Evolutionary conservation across 306 rosid species (phyloP), one percentile per base, ranked within the genome.

Genomic region (Cicer judaicum): DNA sequence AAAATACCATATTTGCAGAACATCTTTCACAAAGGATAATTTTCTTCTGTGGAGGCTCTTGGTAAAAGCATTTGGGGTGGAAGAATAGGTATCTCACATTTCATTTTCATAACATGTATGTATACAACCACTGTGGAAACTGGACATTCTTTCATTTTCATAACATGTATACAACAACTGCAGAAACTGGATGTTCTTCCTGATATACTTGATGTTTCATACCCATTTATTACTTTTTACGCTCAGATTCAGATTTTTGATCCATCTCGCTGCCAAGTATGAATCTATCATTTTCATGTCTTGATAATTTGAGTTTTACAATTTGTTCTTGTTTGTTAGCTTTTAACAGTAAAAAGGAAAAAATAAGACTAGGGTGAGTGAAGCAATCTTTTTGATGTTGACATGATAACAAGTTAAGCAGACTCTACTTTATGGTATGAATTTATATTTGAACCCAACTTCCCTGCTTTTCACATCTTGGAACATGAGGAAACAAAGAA

Each of bases 261-360:
- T 57, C 64, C 66, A 65, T 55, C 55, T 65, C 65, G 43, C 74
- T 48, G 63, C 64, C 64, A 12, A 18, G 63, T 54, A 64, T 55
- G 42, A 72, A 64, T 24, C 41, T 52, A 71, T 71, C 78, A 41
- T 11, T 78, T 79, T 64, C 41, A 15, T 44, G 40, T 70, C 52
- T 16, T 38, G 75, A 39, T 43, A 62, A 54, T 70, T 74, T 29
- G 36, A 29, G 36, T 29, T 29, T 44, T 34, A 11, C 67, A 7
- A 11, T 4, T n/a, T 65, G 71, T n/a, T 44, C 41, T 7, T 19
- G 70, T 19, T 44, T 66, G 16, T 66, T 66, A 46, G 19, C 21
- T 46, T 15, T 66, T 7, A 60, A 60, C 69, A 9, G 24, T 64
- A 6, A 53, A 29, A 7, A n/a, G 64, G 40, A 64, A 72, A 72